These are phyloP conservation scores for Pythium monospermum DNA, from an alignment of 352 stramenopile species.

Conservation along the genomic window DNA sequence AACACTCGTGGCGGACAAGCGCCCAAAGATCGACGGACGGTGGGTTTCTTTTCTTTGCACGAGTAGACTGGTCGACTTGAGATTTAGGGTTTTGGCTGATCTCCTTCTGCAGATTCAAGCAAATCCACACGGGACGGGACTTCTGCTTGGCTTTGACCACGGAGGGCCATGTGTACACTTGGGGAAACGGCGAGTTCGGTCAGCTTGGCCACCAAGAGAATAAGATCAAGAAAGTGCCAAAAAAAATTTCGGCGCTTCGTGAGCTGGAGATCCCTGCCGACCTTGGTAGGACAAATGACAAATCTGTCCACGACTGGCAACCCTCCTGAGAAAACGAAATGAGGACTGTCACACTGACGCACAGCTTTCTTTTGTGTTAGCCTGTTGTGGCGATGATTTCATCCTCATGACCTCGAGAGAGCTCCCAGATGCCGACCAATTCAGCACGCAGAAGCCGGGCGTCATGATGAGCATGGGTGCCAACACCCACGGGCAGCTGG, in stretches of 20 bases:
- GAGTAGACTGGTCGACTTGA: too few species aligned
- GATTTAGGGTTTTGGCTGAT: not conserved
- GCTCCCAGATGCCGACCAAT: slow-evolving; percentile 61
- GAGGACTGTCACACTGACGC: not conserved
- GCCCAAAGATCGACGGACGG: slow-evolving; percentile 69
- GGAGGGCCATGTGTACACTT: slow-evolving; percentile 71
- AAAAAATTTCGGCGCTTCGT: slow-evolving; percentile 79
- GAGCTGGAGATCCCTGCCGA: slow-evolving; percentile 73
- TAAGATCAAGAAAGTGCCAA: slow-evolving; percentile 81
- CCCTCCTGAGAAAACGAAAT: not conserved
- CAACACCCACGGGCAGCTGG: slow-evolving; percentile 65
- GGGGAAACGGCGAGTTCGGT: slow-evolving; percentile 69
- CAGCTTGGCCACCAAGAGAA: slow-evolving; percentile 83
- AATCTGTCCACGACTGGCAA: not conserved
- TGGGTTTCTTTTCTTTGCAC: too few species aligned
- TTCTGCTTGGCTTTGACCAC: slow-evolving; percentile 56
- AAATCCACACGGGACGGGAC: slow-evolving; percentile 48
- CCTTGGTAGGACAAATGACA: slow-evolving; percentile 47
- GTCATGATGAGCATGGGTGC: slow-evolving; percentile 81
- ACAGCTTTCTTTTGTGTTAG: slow-evolving; percentile 19
- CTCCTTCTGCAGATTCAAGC: slow-evolving; percentile 35
- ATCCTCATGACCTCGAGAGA: slow-evolving; percentile 67
- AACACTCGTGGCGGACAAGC: slow-evolving; percentile 65
- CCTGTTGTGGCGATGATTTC: slow-evolving; percentile 58
- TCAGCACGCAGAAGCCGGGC: slow-evolving; percentile 68